Conservation (phyloP, 1,284 basidiomycete genomes). For the Cryptococcus sp. region DNA sequence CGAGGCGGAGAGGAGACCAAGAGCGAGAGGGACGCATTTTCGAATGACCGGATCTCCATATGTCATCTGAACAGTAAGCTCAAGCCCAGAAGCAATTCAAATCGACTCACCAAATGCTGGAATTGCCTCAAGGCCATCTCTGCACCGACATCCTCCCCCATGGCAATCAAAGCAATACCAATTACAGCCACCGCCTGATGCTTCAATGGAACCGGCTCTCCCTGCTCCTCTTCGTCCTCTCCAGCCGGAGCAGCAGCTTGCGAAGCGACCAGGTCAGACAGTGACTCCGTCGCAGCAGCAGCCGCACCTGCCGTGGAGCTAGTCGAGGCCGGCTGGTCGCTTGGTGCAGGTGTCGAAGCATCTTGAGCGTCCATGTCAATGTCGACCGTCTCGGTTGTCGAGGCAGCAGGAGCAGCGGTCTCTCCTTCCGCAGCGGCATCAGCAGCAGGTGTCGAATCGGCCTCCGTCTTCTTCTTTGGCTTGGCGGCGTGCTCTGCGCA, state of each 20-base stretch:
- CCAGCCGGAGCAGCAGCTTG: not conserved
- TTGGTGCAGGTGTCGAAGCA: slow-evolving; percentile 1
- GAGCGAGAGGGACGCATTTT: slow-evolving; percentile 88
- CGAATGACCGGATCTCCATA: slow-evolving; percentile 94
- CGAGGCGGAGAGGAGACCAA: slow-evolving; percentile 89
- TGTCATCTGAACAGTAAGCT: slow-evolving; percentile 68
- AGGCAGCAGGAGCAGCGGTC: slow-evolving; percentile 3
- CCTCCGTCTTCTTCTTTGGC: slow-evolving; percentile 25
- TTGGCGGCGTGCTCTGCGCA: slow-evolving; percentile 85
- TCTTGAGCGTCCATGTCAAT: slow-evolving; percentile 24
- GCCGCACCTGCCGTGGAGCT: slow-evolving; percentile 11
- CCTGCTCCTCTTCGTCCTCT: slow-evolving; percentile 48
- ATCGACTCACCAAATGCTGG: slow-evolving; percentile 74
- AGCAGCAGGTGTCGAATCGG: slow-evolving; percentile 9
- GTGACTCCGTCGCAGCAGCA: slow-evolving; percentile 9
- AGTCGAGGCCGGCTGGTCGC: slow-evolving; percentile 5
- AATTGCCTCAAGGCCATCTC: slow-evolving; percentile 95
- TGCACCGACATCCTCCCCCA: slow-evolving; percentile 97
- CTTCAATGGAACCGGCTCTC: slow-evolving; percentile 62
- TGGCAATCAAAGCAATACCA: slow-evolving; percentile 89
- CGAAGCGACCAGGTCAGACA: not conserved
- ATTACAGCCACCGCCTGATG: slow-evolving; percentile 93
- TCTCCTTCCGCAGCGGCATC: slow-evolving; percentile 12
- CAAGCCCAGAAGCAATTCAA: not conserved
- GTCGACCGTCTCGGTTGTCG: too few relatives aligned